These are phyloP conservation scores for Hanseniaspora thailandica DNA, from an alignment of 805 yeast genomes.

Conservation along the genomic window DNA sequence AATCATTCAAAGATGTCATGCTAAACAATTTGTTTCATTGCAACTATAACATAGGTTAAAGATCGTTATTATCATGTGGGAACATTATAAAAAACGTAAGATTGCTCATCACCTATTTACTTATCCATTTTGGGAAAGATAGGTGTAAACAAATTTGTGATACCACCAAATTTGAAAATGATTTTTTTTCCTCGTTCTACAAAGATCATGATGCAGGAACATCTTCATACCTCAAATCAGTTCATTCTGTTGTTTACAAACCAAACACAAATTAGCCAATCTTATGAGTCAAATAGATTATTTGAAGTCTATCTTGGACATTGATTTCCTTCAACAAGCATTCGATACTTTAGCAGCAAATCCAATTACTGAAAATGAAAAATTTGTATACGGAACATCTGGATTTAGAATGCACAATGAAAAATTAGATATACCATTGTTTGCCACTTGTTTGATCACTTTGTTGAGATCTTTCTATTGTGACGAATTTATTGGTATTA, in stretches of 20 bases:
- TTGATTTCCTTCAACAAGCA: slow-evolving; percentile 25
- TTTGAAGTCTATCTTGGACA: slow-evolving; percentile 19
- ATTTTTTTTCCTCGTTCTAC: background rate
- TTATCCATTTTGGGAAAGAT: background rate
- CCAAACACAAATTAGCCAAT: too few species aligned
- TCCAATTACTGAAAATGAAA: slow-evolving; percentile 20
- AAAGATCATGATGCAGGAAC: too few species aligned
- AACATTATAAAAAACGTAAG: too few species aligned
- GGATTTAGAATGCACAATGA: slow-evolving; percentile 77
- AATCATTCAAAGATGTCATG: too few species aligned
- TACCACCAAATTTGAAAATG: background rate
- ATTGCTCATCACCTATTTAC: background rate
- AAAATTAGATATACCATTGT: slow-evolving; percentile 66
- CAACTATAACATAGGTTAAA: too few species aligned
- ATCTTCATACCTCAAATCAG: too few species aligned
- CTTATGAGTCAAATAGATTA: background rate
- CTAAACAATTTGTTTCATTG: too few species aligned
- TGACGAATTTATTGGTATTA: slow-evolving; percentile 71
- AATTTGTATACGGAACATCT: slow-evolving; percentile 83
- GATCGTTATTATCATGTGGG: too few species aligned
- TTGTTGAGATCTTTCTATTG: slow-evolving; percentile 64
- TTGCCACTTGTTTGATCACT: slow-evolving; percentile 74
- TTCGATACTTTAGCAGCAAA: background rate
- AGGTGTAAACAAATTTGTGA: background rate
- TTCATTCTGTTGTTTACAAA: too few species aligned